Percentiles rank a stretch among this genome's conserved stretches.
phyloP scores from a whole-genome alignment of 495 filamentous ascomycete species.

The Penicillium silybi region DNA sequence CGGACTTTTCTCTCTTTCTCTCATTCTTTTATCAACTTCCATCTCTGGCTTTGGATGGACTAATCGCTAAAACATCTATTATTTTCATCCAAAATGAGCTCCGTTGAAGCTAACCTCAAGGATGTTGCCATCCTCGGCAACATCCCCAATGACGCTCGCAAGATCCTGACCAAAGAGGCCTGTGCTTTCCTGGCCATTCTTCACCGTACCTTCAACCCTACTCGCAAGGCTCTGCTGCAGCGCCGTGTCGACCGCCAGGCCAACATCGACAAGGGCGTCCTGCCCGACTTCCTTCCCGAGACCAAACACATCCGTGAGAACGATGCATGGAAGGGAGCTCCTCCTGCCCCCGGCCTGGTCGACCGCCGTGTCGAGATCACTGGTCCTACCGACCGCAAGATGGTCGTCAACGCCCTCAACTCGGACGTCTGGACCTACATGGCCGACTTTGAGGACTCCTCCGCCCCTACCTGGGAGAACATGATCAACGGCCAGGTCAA shows the following conservation, averaged over 20 bases:
- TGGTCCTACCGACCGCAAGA: conserved; percentile 95
- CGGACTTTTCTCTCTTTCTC: too few species aligned
- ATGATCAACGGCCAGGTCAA: conserved; percentile 99
- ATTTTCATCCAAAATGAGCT: conserved; percentile 59
- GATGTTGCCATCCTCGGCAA: conserved; percentile 81
- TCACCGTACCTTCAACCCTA: conserved; percentile 89
- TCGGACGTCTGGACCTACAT: conserved; percentile 99
- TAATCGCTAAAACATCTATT: neutral
- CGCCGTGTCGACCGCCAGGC: conserved; percentile 83
- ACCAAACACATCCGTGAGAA: conserved; percentile 95
- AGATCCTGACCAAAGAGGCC: conserved; percentile 89
- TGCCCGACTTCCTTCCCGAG: conserved; percentile 96
- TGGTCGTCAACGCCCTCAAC: conserved; percentile 98
- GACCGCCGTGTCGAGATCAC: conserved; percentile 99
- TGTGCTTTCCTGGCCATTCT: conserved; percentile 90
- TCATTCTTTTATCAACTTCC: conserved; percentile 1
- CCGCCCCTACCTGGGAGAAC: conserved; percentile 97
- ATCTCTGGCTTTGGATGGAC: conserved; percentile 1
- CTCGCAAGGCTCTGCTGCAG: conserved; percentile 84
- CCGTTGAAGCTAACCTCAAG: conserved; percentile 71
- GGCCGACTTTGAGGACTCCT: conserved; percentile 99
- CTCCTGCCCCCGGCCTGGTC: conserved; percentile 87
- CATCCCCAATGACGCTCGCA: conserved; percentile 72
- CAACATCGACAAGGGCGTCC: conserved; percentile 84
- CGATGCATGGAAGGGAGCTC: conserved; percentile 89